These are phyloP conservation scores for Danielozyma ontarioensis DNA, from an alignment of 805 yeast species.

Conservation along the genomic window DNA sequence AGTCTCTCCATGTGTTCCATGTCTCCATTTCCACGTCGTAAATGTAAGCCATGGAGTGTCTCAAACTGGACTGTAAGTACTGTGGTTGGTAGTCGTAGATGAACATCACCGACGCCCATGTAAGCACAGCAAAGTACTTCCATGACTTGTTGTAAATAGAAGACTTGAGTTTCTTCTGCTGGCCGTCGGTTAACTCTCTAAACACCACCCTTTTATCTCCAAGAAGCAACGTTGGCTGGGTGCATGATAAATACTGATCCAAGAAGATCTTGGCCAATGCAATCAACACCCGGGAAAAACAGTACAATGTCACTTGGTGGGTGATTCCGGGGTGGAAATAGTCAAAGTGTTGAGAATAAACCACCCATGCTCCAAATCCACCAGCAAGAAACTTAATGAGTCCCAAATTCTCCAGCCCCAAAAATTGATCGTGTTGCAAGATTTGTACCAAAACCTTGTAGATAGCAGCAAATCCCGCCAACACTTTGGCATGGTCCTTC, in stretches of 20 bases:
- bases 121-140: conserved; percentile 55
- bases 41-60: conserved; percentile 65
- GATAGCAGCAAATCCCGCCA: conserved; percentile 52
- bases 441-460: conserved; percentile 39
- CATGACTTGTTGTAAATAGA: conserved; percentile 30
- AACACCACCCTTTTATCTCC: conserved; percentile 15
- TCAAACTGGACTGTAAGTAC: conserved; percentile 57
- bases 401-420: conserved; percentile 25
- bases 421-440: conserved; percentile 24
- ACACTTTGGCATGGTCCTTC: conserved; percentile 47
- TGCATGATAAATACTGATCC: conserved; percentile 31
- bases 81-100: conserved; percentile 60
- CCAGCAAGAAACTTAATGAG: conserved; percentile 36
- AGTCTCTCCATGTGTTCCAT: conserved; percentile 45
- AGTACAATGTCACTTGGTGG: conserved; percentile 72
- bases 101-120: conserved; percentile 75
- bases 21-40: conserved; percentile 53
- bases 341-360: conserved; percentile 40
- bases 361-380: conserved; percentile 37
- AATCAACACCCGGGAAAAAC: conserved; percentile 61
- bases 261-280: conserved; percentile 53
- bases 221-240: conserved; percentile 25
- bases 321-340: conserved; percentile 47
- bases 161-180: conserved; percentile 27
- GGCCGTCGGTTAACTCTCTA: conserved; percentile 25